phyloP scores from a whole-genome alignment of 2,329 filamentous ascomycete species.

The Colletotrichum cuscutae region DNA sequence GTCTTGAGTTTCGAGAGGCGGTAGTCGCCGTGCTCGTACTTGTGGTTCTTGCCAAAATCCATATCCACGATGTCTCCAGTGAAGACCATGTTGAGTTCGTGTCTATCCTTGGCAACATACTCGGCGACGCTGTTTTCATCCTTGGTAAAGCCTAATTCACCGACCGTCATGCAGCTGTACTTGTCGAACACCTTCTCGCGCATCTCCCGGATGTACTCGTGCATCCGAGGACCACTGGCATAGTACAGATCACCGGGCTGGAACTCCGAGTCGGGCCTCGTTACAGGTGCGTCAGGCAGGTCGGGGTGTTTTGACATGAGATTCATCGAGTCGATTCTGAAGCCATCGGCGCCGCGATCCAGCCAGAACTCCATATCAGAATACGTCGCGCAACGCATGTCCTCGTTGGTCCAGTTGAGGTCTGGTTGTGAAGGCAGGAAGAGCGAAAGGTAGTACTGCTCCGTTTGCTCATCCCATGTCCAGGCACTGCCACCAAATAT shows the following conservation, averaged over 20 bases:
- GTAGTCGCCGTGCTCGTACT: conserved; percentile 54
- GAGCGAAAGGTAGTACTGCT: conserved; percentile 64
- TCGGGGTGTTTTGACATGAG: conserved; percentile 63
- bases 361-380: conserved; percentile 74
- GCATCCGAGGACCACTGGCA: conserved; percentile 65
- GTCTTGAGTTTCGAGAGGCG: conserved; percentile 47
- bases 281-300: conserved; percentile 57
- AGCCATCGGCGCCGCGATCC: conserved; percentile 67
- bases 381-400: conserved; percentile 68
- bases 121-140: conserved; percentile 55
- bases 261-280: conserved; percentile 42
- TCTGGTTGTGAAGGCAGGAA: conserved; percentile 74
- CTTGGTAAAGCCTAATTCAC: conserved; percentile 60
- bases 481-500: conserved; percentile 51
- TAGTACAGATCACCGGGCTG: conserved; percentile 55
- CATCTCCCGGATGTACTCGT: conserved; percentile 63
- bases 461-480: conserved; percentile 43
- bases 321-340: conserved; percentile 68
- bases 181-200: conserved; percentile 55
- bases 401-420: conserved; percentile 73
- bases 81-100: conserved; percentile 42
- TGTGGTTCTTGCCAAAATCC: conserved; percentile 46
- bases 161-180: conserved; percentile 67
- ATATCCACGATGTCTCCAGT: conserved; percentile 39
- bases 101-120: conserved; percentile 58